A percentile compares a stretch with the other conserved stretches of the same genome.
Evolutionary conservation across 495 filamentous ascomycete species (phyloP).

Genomic region (Penicillium riverlandense): DNA sequence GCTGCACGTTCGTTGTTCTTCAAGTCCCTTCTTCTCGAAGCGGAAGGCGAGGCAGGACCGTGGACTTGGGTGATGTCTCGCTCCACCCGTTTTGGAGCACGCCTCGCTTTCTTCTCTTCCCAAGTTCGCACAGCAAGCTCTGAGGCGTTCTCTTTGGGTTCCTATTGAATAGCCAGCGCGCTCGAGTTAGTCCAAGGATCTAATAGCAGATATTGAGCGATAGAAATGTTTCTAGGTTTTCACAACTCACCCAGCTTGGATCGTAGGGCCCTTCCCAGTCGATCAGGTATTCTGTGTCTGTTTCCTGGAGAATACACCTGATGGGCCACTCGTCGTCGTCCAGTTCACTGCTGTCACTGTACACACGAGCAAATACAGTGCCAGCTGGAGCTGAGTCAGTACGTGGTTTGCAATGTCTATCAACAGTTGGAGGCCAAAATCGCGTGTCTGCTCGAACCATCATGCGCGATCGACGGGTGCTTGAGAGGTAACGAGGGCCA

Average conservation of each 20-base stretch:
- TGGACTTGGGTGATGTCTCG: background rate
- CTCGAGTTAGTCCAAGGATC: background rate
- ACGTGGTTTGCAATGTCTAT: background rate
- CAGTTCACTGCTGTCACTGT: slow-evolving; percentile 4
- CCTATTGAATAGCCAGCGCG: slow-evolving; percentile 11
- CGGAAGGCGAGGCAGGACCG: background rate
- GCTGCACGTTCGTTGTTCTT: background rate
- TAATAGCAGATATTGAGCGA: background rate
- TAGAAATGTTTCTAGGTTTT: background rate
- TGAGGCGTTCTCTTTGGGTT: slow-evolving; percentile 35
- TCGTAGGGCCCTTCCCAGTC: slow-evolving; percentile 34
- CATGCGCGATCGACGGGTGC: slow-evolving; percentile 1
- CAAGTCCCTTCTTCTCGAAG: background rate
- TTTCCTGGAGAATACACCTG: slow-evolving; percentile 34
- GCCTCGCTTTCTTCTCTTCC: slow-evolving; percentile 18
- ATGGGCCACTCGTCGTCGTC: slow-evolving; percentile 26
- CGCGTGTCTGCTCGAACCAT: background rate
- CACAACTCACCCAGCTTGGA: slow-evolving; percentile 35
- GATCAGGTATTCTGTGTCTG: slow-evolving; percentile 30
- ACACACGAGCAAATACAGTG: background rate
- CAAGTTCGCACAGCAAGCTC: slow-evolving; percentile 24
- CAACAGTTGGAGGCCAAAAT: background rate
- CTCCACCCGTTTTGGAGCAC: no score
- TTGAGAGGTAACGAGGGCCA: background rate
- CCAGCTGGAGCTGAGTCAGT: slow-evolving; percentile 3